Percentiles rank a stretch among this genome's conserved stretches.
phyloP scores from a whole-genome alignment of 2,329 filamentous ascomycete species.

The Penicillium corylophilum region DNA sequence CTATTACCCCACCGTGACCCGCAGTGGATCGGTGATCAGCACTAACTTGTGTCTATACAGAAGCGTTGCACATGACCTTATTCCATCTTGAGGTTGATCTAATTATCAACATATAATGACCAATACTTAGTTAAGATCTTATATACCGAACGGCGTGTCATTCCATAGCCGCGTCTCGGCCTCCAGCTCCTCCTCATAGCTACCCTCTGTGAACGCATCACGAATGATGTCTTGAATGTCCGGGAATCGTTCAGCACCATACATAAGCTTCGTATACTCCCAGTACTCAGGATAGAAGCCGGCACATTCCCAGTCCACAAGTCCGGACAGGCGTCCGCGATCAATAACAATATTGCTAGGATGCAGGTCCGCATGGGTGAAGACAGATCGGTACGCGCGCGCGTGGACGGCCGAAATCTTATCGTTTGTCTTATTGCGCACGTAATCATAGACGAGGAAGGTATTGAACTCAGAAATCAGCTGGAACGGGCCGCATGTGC shows the following conservation, averaged over 20 bases:
- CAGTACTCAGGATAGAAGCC: constrained; percentile 29
- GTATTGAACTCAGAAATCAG: constrained; percentile 16
- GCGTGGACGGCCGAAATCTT: constrained; percentile 1
- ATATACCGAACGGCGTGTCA: constrained; percentile 4
- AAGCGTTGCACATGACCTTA: no score
- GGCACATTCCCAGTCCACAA: constrained; percentile 31
- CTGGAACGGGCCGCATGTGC: constrained; percentile 15
- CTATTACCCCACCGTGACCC: no score
- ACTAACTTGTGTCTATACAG: no score
- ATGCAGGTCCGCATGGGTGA: constrained; percentile 25
- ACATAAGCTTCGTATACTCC: constrained; percentile 28
- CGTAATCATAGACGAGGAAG: constrained; percentile 4
- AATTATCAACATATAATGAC: no score
- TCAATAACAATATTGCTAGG: constrained; percentile 22
- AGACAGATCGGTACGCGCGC: constrained; percentile 13
- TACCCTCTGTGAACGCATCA: constrained; percentile 5
- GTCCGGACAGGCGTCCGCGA: constrained; percentile 18
- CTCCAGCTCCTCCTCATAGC: constrained; percentile 13
- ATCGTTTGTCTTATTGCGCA: constrained; percentile 2
- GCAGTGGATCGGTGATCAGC: no score
- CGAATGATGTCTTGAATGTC: constrained; percentile 7
- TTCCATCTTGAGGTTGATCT: no score
- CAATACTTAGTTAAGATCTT: not conserved
- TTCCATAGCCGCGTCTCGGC: constrained; percentile 12
- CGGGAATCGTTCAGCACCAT: not conserved